These are phyloP conservation scores for Venustampulla echinocandica DNA, from an alignment of 495 filamentous ascomycete species.

Conservation along the genomic window DNA sequence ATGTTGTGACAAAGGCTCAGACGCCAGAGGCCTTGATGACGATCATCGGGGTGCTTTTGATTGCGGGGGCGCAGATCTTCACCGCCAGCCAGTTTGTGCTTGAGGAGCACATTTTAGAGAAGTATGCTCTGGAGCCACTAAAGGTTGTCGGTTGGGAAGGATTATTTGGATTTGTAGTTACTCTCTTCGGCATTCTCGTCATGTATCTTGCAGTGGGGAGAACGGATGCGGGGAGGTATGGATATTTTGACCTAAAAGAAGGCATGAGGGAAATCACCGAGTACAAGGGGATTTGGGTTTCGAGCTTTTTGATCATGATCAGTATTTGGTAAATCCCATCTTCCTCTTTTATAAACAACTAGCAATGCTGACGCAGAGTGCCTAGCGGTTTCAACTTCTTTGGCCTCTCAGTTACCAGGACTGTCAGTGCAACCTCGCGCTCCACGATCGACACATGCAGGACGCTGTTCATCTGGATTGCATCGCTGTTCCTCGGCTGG, in stretches of 20 bases:
- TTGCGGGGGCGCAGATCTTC: slow-evolving; percentile 91
- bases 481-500: slow-evolving; percentile 89
- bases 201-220: slow-evolving; percentile 68
- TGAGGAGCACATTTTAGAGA: slow-evolving; percentile 89
- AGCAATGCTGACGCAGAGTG: slow-evolving; percentile 1
- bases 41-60: slow-evolving; percentile 74
- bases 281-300: slow-evolving; percentile 59
- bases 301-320: slow-evolving; percentile 86
- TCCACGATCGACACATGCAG: slow-evolving; percentile 96
- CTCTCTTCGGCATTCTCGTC: slow-evolving; percentile 67
- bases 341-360: slow-evolving; percentile 1
- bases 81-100: slow-evolving; percentile 93
- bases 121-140: slow-evolving; percentile 80
- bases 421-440: slow-evolving; percentile 80
- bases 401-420: slow-evolving; percentile 82
- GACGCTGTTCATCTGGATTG: slow-evolving; percentile 96
- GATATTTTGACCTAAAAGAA: slow-evolving; percentile 84
- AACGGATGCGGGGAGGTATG: slow-evolving; percentile 63
- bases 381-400: slow-evolving; percentile 95
- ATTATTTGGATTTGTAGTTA: slow-evolving; percentile 81
- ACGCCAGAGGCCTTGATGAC: slow-evolving; percentile 58
- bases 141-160: slow-evolving; percentile 96
- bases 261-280: slow-evolving; percentile 69
- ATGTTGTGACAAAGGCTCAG: slow-evolving; percentile 24
- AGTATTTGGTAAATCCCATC: slow-evolving; percentile 72